Percentiles rank a stretch among this genome's conserved stretches.
phyloP scores from a whole-genome alignment of 148 eudicot species.

The Spergularia marina region DNA sequence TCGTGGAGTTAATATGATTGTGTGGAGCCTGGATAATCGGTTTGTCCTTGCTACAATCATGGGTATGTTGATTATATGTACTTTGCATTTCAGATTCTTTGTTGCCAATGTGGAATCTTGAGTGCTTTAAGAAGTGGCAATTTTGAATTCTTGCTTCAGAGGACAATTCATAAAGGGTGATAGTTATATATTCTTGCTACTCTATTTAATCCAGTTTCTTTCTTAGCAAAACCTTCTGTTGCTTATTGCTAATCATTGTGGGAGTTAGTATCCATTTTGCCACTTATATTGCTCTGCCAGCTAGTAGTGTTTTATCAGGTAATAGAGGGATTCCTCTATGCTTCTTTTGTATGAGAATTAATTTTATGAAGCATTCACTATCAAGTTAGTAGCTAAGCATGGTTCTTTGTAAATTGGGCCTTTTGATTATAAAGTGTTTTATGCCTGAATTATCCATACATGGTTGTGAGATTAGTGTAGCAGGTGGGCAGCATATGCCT shows the following conservation, averaged over 20 bases:
- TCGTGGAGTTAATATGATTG: conserved; percentile 96
- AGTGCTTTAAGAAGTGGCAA: neutral
- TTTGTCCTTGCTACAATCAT: conserved; percentile 97
- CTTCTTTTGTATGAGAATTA: neutral
- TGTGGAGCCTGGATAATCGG: conserved; percentile 95
- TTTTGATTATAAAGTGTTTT: neutral
- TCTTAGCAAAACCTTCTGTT: neutral
- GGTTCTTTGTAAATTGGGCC: neutral
- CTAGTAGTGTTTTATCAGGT: neutral
- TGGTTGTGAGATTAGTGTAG: neutral
- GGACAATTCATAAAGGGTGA: neutral
- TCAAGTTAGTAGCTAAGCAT: neutral
- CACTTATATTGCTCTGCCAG: neutral
- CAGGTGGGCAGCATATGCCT: no score
- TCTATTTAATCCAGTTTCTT: neutral
- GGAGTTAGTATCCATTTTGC: neutral
- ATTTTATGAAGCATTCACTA: neutral
- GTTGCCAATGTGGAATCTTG: neutral
- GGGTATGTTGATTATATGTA: conserved; percentile 52
- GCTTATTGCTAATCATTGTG: neutral
- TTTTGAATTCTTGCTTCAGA: neutral
- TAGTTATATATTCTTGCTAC: neutral
- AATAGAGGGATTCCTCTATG: neutral
- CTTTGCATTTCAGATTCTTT: neutral
- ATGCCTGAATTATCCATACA: neutral